Evolutionary conservation across 305 asterid genomes (phyloP), one percentile per base, ranked within the genome.

Genomic region (Fraxinus paxiana): DNA sequence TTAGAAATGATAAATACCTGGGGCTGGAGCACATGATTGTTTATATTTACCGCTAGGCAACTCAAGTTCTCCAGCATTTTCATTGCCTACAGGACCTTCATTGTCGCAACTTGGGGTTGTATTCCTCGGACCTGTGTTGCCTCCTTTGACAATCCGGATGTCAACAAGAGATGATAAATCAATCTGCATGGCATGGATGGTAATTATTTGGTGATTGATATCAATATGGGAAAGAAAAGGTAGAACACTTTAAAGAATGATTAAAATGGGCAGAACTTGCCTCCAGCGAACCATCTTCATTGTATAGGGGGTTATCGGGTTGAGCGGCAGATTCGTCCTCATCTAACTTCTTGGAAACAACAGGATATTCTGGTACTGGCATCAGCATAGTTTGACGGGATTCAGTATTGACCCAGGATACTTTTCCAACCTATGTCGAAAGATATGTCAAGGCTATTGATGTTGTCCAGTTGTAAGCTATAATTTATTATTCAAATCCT

Each of bases 251-350:
- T 7, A 67, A 20, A 17, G 48, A 69, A 79, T 82, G 61, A 8
- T 79, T 46, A 67, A 26, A n/a, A 73, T 74, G 30, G n/a, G 22
- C 76, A 77, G 26, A 41, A 76, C 76, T 73, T 85, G 92, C 98
- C 98, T 94, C 92, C 92, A 96, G 89, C 2, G 97, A 91, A 59
- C 99, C 99, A 87, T 96, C 98, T 86, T 90, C 94, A 77, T 89
- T 87, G 82, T 96, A 92, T 38, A 90, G 88, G 79, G 92, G 87
- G 80, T 83, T 83, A 80, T 89, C 91, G 51, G 82, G 90, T 83
- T 71, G 86, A 70, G 43, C 37, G 7, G 67, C 83, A 72, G 87
- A 81, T 85, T 85, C 93, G 48, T 86, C 93, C 46, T 82, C 94
- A 26, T 80, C 92, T 2, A 46, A 82, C 76, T 86, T 90, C 79